phyloP scores from a whole-genome alignment of 805 yeast genomes.

The Starmerella bombicola region DNA sequence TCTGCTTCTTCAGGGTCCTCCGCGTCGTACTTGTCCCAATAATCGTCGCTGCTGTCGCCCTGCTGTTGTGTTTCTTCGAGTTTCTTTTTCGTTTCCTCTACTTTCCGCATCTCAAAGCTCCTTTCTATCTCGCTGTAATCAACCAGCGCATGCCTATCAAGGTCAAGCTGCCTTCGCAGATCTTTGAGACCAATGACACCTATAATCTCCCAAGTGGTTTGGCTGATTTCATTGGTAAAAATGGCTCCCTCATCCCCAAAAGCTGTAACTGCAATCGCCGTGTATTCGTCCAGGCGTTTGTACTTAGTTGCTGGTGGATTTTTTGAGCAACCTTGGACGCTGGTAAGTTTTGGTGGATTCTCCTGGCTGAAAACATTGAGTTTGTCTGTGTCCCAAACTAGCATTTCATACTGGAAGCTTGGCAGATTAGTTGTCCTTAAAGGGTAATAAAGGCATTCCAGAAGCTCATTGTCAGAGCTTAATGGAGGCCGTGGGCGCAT shows the following conservation, averaged over 20 bases:
- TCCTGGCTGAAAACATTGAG: constrained; percentile 8
- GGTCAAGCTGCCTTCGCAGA: neutral
- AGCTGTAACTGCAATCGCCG: constrained; percentile 11
- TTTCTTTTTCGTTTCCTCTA: neutral
- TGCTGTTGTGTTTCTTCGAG: neutral
- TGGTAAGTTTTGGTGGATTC: too few species aligned
- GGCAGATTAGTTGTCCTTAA: constrained; percentile 11
- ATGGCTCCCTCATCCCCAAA: constrained; percentile 8
- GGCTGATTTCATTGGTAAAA: constrained; percentile 14
- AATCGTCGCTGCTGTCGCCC: neutral
- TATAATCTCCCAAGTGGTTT: constrained; percentile 18
- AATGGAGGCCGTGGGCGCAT: neutral
- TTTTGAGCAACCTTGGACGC: neutral
- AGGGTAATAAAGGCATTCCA: constrained; percentile 9
- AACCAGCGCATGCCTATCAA: neutral
- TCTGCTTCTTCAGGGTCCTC: neutral
- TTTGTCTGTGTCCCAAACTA: constrained; percentile 15
- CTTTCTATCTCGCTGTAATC: constrained; percentile 2
- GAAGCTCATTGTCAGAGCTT: neutral
- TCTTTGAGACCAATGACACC: constrained; percentile 12
- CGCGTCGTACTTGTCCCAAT: constrained; percentile 4
- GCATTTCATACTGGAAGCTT: constrained; percentile 12
- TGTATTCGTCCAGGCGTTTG: constrained; percentile 15
- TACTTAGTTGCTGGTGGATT: neutral
- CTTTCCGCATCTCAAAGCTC: neutral